phyloP scores from a whole-genome alignment of 192 early-diverging fungal genomes.

The Gonapodya prolifera region DNA sequence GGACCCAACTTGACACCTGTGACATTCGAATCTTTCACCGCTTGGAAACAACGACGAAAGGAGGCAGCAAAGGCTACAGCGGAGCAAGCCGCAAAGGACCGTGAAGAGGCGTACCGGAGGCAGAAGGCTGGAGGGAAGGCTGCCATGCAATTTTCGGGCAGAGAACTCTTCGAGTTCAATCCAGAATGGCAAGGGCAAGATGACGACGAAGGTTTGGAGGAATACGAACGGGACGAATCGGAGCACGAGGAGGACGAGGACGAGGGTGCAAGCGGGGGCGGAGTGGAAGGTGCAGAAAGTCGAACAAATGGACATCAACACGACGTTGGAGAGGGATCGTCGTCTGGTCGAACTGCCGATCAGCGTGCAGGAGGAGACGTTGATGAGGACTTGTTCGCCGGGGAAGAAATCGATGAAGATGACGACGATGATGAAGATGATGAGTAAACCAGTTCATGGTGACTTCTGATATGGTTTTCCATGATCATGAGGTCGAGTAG shows the following conservation, averaged over 20 bases:
- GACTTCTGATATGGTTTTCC: too few species aligned
- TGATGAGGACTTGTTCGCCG: slow-evolving; percentile 69
- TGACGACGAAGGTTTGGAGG: slow-evolving; percentile 68
- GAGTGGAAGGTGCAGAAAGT: slow-evolving; percentile 19
- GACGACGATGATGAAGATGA: slow-evolving; percentile 42
- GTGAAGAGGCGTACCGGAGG: slow-evolving; percentile 21
- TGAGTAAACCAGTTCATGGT: not conserved
- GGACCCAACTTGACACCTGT: slow-evolving; percentile 89
- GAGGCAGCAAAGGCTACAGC: slow-evolving; percentile 35
- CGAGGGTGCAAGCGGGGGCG: slow-evolving; percentile 15
- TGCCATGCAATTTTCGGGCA: slow-evolving; percentile 81
- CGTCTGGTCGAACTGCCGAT: slow-evolving; percentile 7
- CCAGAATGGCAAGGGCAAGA: slow-evolving; percentile 63
- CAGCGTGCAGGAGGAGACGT: slow-evolving; percentile 22
- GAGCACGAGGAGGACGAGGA: slow-evolving; percentile 45
- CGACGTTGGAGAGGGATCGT: slow-evolving; percentile 9
- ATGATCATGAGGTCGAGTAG: too few species aligned
- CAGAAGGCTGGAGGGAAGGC: slow-evolving; percentile 72
- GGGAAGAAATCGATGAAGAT: slow-evolving; percentile 73
- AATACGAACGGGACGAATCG: slow-evolving; percentile 57
- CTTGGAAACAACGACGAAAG: slow-evolving; percentile 83
- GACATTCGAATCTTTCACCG: slow-evolving; percentile 76
- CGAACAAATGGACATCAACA: slow-evolving; percentile 17
- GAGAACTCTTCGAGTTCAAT: slow-evolving; percentile 96
- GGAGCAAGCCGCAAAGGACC: slow-evolving; percentile 46